These are phyloP conservation scores for Dittrichia graveolens DNA, from an alignment of 129 eudicot genomes.

Conservation along the genomic window DNA sequence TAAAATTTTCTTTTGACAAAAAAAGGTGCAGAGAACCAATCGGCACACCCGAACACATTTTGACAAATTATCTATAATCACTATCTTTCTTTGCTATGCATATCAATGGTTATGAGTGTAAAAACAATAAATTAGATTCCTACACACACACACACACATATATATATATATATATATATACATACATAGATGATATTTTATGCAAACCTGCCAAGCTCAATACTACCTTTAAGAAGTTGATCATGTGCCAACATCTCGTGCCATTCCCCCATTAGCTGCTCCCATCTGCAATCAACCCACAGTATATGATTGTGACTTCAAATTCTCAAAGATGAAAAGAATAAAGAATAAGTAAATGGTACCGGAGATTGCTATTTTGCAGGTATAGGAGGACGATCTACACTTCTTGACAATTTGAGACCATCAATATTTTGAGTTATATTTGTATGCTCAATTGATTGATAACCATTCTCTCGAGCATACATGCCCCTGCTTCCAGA, in stretches of 20 bases:
- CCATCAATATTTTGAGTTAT: conserved; percentile 44
- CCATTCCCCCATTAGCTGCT: conserved; percentile 34
- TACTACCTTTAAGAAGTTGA: conserved; percentile 49
- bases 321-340: background rate
- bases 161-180: background rate
- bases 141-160: too few species aligned
- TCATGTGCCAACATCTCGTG: conserved; percentile 38
- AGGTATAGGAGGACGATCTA: conserved; percentile 40
- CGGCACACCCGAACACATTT: too few species aligned
- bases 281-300: conserved; percentile 46
- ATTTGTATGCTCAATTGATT: conserved; percentile 33
- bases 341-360: conserved; percentile 16
- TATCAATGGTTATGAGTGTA: background rate
- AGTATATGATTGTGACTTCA: background rate
- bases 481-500: conserved; percentile 32
- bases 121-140: conserved; percentile 2
- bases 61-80: conserved; percentile 18
- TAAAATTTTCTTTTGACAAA: too few species aligned
- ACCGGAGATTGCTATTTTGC: conserved; percentile 48
- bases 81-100: background rate
- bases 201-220: conserved; percentile 78
- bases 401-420: conserved; percentile 46
- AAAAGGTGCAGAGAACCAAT: too few species aligned
- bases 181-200: conserved; percentile 1
- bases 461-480: conserved; percentile 39